phyloP scores from a whole-genome alignment of 2,329 filamentous ascomycete species.

The Colletotrichum sp. region DNA sequence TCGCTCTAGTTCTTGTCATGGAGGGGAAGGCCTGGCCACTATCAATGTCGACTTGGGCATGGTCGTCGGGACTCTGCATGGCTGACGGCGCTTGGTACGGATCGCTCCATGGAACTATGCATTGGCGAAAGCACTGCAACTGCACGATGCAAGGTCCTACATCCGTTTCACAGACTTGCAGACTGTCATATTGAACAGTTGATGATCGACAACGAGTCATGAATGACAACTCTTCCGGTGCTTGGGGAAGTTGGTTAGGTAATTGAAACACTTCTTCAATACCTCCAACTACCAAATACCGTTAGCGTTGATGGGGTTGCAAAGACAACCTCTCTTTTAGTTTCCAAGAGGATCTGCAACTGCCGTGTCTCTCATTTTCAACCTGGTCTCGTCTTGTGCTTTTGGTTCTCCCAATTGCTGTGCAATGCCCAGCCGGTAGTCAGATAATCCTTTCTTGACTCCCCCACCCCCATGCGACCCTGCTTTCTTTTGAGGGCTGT shows the following conservation, averaged over 20 bases:
- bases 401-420: background rate
- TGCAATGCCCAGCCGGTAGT: background rate
- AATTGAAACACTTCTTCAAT: background rate
- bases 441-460: background rate
- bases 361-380: background rate
- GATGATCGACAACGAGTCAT: background rate
- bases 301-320: background rate
- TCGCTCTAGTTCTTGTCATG: background rate
- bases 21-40: background rate
- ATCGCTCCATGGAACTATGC: background rate
- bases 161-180: background rate
- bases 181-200: background rate
- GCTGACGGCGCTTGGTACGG: background rate
- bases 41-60: background rate
- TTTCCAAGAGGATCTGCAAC: background rate
- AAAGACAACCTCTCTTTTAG: background rate
- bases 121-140: background rate
- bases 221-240: background rate
- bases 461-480: background rate
- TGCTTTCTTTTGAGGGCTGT: background rate
- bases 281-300: background rate
- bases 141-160: background rate
- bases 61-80: background rate
- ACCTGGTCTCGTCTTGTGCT: background rate
- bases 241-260: background rate